Base-by-base conservation (phyloP, 257 asterid genomes). In the Fraxinus cuspidata region DNA sequence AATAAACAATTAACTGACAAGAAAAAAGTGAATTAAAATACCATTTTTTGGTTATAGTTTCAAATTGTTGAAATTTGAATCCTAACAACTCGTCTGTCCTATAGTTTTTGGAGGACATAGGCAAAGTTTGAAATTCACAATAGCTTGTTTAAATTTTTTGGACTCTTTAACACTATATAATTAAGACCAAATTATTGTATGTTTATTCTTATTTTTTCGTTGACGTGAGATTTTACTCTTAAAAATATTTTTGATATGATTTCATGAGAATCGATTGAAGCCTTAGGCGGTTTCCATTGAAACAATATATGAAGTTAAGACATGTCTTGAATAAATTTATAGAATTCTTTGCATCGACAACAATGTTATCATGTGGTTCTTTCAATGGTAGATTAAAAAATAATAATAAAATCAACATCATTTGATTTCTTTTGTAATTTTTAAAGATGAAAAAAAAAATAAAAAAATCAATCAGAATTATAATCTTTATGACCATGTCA, bases 11-110 rank as follows among this genome's bases (percentile, higher is more conserved):
- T 15, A 63, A 19, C 77, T 75, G 83, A 84, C 77, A 78, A 1
- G 35, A 70, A 74, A 23, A 81, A 75, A 64, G 78, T 81, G 84
- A 81, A 35, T 18, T 75, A 34, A 40, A 68, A 83, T 21, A 60
- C 40, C 23, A 75, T 58, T 77, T 74, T 29, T 29, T 29, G 3
- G 35, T 68, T 72, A 19, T 56, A 56, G 70, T 74, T 81, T 78
- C 32, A 72, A 67, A 71, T 75, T 51, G 76, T 74, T 51, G 68
- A 60, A 60, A 60, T 60, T 60, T 60, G 68, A 60, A 60, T 31
- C 68, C 68, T 60, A 60, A 10, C 68, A 23, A 23, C 68, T 60
- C 32, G 68, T 60, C 16, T 23, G 68, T 60, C 68, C 11, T 60
- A 4, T 60, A 60, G 68, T 60, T 60, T 60, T 60, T 60, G 68